Evolutionary conservation across 371 early-diverging fungal genomes (phyloP), one percentile per base, ranked within the genome.

Genomic region (Basidiobolus meristosporus): DNA sequence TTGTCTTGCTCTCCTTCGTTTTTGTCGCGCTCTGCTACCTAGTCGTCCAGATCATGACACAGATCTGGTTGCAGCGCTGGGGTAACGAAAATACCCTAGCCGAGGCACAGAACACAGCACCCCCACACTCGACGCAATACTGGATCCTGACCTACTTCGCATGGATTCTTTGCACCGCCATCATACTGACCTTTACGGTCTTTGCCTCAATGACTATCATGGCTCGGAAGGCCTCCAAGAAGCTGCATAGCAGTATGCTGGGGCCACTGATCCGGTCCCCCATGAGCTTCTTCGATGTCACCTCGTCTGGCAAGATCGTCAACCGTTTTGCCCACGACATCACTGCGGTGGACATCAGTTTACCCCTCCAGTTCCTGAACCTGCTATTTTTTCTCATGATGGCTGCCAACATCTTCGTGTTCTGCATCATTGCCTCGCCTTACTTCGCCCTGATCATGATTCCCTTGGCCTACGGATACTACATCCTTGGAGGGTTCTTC

Each of bases 221-320:
- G n/a, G n/a, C n/a, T n/a, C n/a, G n/a, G 9, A 62, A 59, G 5
- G 55, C 63, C 6, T 52, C 70, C 34, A 77, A 79, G 11, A 42
- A 38, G 3, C 45, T 68, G 15, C 60, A 42, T 21, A 4, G 16
- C 17, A 16, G 23, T 11, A 37, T 43, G 38, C 7, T 44, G 3
- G 32, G 11, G 19, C 11, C 21, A n/a, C 30, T 44, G 6, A 15
- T 39, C 34, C 66, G 69, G 6, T 78, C 89, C 7, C 91, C 92
- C n/a, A 88, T 87, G 84, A 62, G 73, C 0, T 92, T 87, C 52
- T 83, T 81, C 51, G 83, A 90, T 48, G 73, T 79, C 0, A 90
- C 88, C 1, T 93, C 89, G 0, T 54, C 85, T 9, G 90, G 91
- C 15, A 70, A 84, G 31, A 76, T 90, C 30, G 48, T 90, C 32